Base-by-base conservation (phyloP, 192 early-diverging fungal genomes). In the Rhizophagus prolifer region DNA sequence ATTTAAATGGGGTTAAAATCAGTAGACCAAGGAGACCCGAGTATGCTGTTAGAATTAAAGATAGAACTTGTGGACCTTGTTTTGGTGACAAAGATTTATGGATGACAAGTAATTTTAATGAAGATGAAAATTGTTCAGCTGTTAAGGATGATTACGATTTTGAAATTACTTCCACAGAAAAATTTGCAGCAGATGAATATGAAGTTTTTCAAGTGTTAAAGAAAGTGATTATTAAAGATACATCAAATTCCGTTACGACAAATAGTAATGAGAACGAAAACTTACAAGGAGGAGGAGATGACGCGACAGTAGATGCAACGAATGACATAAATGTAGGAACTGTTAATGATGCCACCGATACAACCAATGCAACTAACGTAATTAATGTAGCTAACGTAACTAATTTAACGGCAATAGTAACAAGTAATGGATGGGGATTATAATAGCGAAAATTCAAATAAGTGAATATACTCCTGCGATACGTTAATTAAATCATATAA, bases 61-160 rank as follows among this genome's bases (percentile, higher is more conserved):
- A 68, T 41, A 68, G 31, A 68, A 34, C 66, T 21, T 31, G 30
- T 68, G 66, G 66, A 12, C 34, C 66, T 41, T 68, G 66, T 23
- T 68, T 68, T 68, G 66, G 66, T 41, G 66, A 68, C 25, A 68
- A 68, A 44, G 66, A 68, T 44, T 34, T 68, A n/a, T 68, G 66
- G 66, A 68, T 68, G 66, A 68, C 19, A 41, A 41, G 30, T 44
- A 44, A 34, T 68, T 68, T 68, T 34, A 68, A 68, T 19, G 66
- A 34, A 34, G 25, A 68, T 34, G 66, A 68, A 34, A 68, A 44
- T 44, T 68, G 66, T 25, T 68, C 66, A 14, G 23, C 34, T 34
- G 19, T 30, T 41, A 34, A 68, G 25, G 66, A 68, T 41, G 66
- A 68, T 68, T 68, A 68, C 21, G 21, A 34, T 16, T 9, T 30